Percentiles rank a stretch among this genome's conserved stretches.
These are phyloP conservation scores for Cyclospora cayetanensis DNA, from an alignment of 169 alveolate genomes.

Conservation along the genomic window DNA sequence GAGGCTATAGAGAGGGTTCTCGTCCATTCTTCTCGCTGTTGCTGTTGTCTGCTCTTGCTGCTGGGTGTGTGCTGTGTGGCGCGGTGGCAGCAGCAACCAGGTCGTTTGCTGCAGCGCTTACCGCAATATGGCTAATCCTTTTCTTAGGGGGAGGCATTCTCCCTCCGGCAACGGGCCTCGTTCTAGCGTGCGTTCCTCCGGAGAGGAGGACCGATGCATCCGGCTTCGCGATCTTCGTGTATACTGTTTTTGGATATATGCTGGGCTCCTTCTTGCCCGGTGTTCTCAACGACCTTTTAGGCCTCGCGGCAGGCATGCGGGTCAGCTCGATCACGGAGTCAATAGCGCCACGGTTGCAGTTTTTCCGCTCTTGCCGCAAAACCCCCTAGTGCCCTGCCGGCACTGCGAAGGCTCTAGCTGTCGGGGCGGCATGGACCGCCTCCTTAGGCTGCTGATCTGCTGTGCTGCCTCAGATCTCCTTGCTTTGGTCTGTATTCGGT, in stretches of 20 bases:
- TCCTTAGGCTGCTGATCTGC: background rate
- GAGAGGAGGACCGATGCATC: background rate
- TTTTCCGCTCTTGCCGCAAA: too few species aligned
- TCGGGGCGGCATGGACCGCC: too few species aligned
- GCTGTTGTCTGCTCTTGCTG: background rate
- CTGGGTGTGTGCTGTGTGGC: background rate
- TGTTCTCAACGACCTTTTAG: conserved; percentile 3
- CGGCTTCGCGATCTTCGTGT: conserved; percentile 47
- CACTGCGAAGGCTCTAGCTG: too few species aligned
- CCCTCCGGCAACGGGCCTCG: conserved; percentile 41
- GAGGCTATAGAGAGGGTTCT: background rate
- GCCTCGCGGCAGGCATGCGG: conserved; percentile 18
- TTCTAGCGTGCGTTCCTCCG: conserved; percentile 12
- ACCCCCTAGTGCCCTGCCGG: too few species aligned
- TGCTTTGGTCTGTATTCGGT: background rate
- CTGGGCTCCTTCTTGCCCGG: conserved; percentile 46
- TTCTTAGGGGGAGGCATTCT: conserved; percentile 51
- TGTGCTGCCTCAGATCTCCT: background rate
- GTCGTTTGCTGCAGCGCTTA: background rate
- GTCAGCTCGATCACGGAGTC: background rate
- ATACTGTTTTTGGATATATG: conserved; percentile 61
- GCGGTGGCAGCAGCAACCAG: background rate
- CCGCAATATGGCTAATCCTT: conserved; percentile 16
- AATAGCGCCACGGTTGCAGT: background rate
- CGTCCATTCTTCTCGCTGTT: background rate